Conservation (phyloP, 108 stramenopile genomes). For the Cyclotella atomus region DNA sequence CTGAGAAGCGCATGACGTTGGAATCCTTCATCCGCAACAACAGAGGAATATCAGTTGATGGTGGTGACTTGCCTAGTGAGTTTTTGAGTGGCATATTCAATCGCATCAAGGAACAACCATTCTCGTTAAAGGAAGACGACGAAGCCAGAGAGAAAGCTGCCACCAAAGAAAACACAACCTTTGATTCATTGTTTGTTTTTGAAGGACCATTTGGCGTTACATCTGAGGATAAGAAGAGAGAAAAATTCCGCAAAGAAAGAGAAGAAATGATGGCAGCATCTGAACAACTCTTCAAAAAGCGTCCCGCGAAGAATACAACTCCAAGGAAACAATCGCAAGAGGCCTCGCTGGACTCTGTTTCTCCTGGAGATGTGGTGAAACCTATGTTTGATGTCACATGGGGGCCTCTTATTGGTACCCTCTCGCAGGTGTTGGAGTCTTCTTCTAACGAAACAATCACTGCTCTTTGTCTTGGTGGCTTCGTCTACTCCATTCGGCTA, state of each 20-base stretch:
- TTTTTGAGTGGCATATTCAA: slow-evolving; percentile 93
- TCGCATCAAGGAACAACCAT: slow-evolving; percentile 91
- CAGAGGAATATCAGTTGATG: slow-evolving; percentile 94
- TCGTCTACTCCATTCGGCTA: slow-evolving; percentile 84
- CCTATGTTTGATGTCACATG: slow-evolving; percentile 99
- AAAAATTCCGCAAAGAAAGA: slow-evolving; percentile 91
- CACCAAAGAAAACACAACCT: slow-evolving; percentile 50
- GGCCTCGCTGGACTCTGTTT: slow-evolving; percentile 51
- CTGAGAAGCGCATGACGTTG: slow-evolving; percentile 93
- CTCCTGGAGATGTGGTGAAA: slow-evolving; percentile 80
- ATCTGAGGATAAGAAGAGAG: slow-evolving; percentile 75
- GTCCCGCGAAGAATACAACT: slow-evolving; percentile 32
- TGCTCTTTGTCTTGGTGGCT: slow-evolving; percentile 85
- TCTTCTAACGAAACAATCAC: slow-evolving; percentile 81
- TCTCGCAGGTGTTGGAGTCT: slow-evolving; percentile 91
- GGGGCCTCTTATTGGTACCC: slow-evolving; percentile 94
- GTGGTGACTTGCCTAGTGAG: slow-evolving; percentile 90
- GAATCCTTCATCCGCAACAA: slow-evolving; percentile 95
- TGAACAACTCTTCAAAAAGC: slow-evolving; percentile 67
- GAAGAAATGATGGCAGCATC: slow-evolving; percentile 93
- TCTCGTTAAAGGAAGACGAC: slow-evolving; percentile 97
- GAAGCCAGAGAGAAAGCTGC: slow-evolving; percentile 69
- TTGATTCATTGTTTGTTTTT: slow-evolving; percentile 74
- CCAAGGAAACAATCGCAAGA: slow-evolving; percentile 12
- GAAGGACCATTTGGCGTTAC: slow-evolving; percentile 65